These are phyloP conservation scores for Clathrospora elynae DNA, from an alignment of 2,329 filamentous ascomycete genomes.

Conservation along the genomic window DNA sequence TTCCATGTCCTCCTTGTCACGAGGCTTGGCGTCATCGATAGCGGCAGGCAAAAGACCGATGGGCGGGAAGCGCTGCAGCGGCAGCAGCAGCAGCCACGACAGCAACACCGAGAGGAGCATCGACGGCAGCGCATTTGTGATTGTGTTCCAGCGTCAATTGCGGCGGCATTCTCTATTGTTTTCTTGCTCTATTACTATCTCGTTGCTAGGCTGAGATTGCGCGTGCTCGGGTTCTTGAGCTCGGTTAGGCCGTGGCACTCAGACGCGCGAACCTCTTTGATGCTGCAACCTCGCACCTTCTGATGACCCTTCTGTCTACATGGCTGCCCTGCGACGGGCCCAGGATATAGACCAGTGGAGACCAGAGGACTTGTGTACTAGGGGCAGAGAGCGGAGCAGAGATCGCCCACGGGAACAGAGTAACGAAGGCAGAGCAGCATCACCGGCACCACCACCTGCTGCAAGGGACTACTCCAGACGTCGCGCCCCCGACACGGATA, in stretches of 20 bases:
- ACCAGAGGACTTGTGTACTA: slow-evolving; percentile 47
- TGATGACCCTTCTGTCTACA: slow-evolving; percentile 50
- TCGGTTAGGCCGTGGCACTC: slow-evolving; percentile 47
- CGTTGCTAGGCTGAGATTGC: slow-evolving; percentile 23
- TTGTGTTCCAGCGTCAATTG: slow-evolving; percentile 17
- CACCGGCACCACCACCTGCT: slow-evolving; percentile 46
- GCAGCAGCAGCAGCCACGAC: slow-evolving; percentile 25
- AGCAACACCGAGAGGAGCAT: slow-evolving; percentile 33
- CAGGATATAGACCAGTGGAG: slow-evolving; percentile 53
- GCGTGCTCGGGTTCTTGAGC: slow-evolving; percentile 31
- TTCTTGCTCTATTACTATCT: slow-evolving; percentile 14
- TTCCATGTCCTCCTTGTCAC: slow-evolving; percentile 22
- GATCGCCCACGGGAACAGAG: slow-evolving; percentile 35
- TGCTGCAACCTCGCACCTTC: slow-evolving; percentile 43
- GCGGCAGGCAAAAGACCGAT: slow-evolving; percentile 37
- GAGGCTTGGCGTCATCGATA: slow-evolving; percentile 34
- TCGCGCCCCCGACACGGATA: slow-evolving; percentile 35
- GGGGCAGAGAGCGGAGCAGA: slow-evolving; percentile 38
- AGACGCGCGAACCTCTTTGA: slow-evolving; percentile 43
- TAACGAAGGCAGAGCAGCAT: slow-evolving; percentile 40
- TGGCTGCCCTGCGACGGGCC: slow-evolving; percentile 51
- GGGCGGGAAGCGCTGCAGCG: slow-evolving; percentile 26
- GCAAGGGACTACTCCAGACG: slow-evolving; percentile 42
- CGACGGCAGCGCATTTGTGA: slow-evolving; percentile 26
- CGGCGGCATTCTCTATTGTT: slow-evolving; percentile 17